phyloP scores from a whole-genome alignment of 805 yeast species.

The Zygoascus biomembranicola region DNA sequence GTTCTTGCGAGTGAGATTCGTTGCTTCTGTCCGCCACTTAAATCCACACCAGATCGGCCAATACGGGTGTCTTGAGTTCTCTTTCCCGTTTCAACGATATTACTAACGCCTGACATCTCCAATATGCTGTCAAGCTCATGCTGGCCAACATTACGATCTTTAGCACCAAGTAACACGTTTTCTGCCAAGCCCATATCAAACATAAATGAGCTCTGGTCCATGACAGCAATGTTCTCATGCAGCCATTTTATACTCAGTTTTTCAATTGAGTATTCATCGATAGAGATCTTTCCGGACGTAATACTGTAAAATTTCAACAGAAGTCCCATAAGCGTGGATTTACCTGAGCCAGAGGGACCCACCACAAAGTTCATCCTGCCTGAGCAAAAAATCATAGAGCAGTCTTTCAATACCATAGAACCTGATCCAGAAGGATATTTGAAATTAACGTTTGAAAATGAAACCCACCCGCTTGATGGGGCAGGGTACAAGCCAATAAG shows the following conservation, averaged over 20 bases:
- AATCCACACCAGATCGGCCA: slow-evolving; percentile 36
- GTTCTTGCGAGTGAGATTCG: slow-evolving; percentile 83
- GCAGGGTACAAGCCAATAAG: slow-evolving; percentile 20
- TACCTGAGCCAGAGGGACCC: slow-evolving; percentile 91
- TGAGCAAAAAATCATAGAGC: slow-evolving; percentile 39
- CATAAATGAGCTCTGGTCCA: slow-evolving; percentile 62
- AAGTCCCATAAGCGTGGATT: slow-evolving; percentile 68
- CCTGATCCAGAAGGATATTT: slow-evolving; percentile 33
- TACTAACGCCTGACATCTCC: slow-evolving; percentile 43
- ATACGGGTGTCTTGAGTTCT: slow-evolving; percentile 48
- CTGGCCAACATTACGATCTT: slow-evolving; percentile 21
- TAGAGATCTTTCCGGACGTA: slow-evolving; percentile 44
- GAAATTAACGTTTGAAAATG: slow-evolving; percentile 37
- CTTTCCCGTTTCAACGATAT: slow-evolving; percentile 41
- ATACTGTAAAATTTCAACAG: slow-evolving; percentile 51
- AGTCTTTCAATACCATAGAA: slow-evolving; percentile 37
- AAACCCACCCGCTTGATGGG: slow-evolving; percentile 35
- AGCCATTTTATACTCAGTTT: slow-evolving; percentile 45
- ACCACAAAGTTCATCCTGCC: slow-evolving; percentile 53
- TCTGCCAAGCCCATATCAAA: slow-evolving; percentile 56
- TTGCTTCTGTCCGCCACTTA: slow-evolving; percentile 93
- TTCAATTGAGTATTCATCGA: slow-evolving; percentile 46
- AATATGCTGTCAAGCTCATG: slow-evolving; percentile 37
- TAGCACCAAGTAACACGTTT: slow-evolving; percentile 51
- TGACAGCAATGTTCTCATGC: slow-evolving; percentile 53